phyloP scores from a whole-genome alignment of 345 rosid genomes.

The Gossypium stocksii region DNA sequence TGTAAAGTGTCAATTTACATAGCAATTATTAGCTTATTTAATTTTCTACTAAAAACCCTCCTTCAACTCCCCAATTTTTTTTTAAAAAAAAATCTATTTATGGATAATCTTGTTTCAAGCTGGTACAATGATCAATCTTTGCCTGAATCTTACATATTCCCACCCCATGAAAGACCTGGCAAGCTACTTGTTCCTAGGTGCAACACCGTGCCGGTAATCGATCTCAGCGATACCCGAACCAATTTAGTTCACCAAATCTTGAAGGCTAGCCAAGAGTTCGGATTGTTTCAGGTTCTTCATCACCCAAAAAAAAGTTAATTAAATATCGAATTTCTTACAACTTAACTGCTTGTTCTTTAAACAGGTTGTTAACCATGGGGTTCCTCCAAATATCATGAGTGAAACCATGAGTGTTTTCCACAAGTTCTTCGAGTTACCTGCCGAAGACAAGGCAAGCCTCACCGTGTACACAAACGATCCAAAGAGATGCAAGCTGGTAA shows the following conservation, averaged over 20 bases:
- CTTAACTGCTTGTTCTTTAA: neutral
- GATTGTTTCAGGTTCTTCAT: conserved; percentile 24
- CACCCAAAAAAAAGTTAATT: too few relatives aligned
- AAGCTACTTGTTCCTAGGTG: neutral
- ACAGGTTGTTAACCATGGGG: conserved; percentile 23
- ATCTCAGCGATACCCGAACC: conserved; percentile 8
- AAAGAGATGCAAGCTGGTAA: conserved; percentile 6
- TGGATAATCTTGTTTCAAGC: conserved; percentile 21
- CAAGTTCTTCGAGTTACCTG: conserved; percentile 20
- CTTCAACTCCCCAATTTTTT: too few relatives aligned
- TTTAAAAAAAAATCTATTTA: neutral
- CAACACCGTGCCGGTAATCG: conserved; percentile 14
- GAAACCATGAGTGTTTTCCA: conserved; percentile 13
- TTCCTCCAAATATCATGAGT: neutral
- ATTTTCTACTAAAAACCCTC: too few relatives aligned
- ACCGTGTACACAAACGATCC: neutral
- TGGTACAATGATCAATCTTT: conserved; percentile 9
- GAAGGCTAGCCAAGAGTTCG: conserved; percentile 25
- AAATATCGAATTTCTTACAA: too few relatives aligned
- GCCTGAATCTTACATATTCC: conserved; percentile 24
- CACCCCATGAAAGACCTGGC: conserved; percentile 27
- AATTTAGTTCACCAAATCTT: neutral
- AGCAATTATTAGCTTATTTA: too few relatives aligned
- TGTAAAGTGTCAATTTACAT: too few relatives aligned
- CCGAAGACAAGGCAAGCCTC: conserved; percentile 16